Percentiles rank a stretch among this genome's conserved stretches.
phyloP scores from a whole-genome alignment of 306 rosid genomes.

The Cucurbita pepo region DNA sequence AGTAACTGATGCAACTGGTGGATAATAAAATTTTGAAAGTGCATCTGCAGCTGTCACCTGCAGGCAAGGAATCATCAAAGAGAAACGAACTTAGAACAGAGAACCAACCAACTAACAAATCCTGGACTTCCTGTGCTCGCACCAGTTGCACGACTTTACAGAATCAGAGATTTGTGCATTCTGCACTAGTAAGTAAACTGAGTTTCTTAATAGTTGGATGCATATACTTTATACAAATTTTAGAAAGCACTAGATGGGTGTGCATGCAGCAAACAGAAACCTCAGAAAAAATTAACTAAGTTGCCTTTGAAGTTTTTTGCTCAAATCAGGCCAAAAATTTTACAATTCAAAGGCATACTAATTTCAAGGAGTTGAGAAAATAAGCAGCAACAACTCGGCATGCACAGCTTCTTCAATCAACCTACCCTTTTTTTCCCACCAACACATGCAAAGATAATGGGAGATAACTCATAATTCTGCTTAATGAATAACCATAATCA shows the following conservation, averaged over 20 bases:
- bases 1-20: slow-evolving; percentile 93
- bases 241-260: neutral
- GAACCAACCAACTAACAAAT: neutral
- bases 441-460: neutral
- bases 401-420: neutral
- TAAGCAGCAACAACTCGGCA: neutral
- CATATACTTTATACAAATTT: neutral
- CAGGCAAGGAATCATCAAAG: slow-evolving; percentile 9
- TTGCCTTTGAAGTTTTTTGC: neutral
- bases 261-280: neutral
- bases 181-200: neutral
- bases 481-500: neutral
- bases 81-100: slow-evolving; percentile 8
- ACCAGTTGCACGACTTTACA: neutral
- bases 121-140: neutral
- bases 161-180: neutral
- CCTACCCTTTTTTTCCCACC: neutral
- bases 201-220: neutral
- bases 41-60: slow-evolving; percentile 82
- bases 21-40: slow-evolving; percentile 72
- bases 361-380: neutral
- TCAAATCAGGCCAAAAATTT: neutral
- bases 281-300: neutral
- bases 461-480: neutral
- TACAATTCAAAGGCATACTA: neutral